Conservation (phyloP, 176 grass and related monocot species). For the Oryza nivara region DNA sequence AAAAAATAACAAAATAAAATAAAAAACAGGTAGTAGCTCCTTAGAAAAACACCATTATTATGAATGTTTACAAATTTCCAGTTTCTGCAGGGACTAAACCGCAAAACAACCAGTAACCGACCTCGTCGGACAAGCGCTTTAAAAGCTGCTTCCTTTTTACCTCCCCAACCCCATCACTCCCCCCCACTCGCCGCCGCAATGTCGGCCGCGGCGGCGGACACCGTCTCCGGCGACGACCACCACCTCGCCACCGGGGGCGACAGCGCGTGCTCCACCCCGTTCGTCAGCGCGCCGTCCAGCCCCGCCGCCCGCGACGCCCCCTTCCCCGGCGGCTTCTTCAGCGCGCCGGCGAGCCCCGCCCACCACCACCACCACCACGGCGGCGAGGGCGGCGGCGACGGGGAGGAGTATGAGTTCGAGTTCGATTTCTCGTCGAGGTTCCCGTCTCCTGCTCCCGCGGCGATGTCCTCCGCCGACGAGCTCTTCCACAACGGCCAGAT, state of each 20-base stretch:
- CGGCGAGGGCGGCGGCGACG: background rate
- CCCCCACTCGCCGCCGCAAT: conserved; percentile 20
- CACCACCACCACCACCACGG: conserved; percentile 14
- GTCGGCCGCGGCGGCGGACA: conserved; percentile 2
- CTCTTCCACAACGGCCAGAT: conserved; percentile 93
- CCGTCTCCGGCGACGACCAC: conserved; percentile 34
- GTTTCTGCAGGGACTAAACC: background rate
- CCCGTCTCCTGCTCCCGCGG: conserved; percentile 27
- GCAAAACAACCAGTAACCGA: background rate
- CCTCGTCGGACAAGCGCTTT: background rate
- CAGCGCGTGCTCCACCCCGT: conserved; percentile 66
- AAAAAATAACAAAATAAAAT: too few species aligned
- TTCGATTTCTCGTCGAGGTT: conserved; percentile 49
- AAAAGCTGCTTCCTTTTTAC: conserved; percentile 9
- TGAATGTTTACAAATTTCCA: background rate
- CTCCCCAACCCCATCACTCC: background rate
- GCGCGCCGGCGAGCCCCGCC: conserved; percentile 78
- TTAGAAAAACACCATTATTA: background rate
- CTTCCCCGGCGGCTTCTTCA: conserved; percentile 60
- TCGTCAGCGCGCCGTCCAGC: conserved; percentile 61
- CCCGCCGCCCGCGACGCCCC: conserved; percentile 45
- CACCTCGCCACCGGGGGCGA: background rate
- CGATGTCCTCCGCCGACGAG: conserved; percentile 86
- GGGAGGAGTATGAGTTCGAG: conserved; percentile 40
- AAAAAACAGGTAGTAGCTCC: too few species aligned